phyloP scores from a whole-genome alignment of 208 protist genomes.

The Leishmania turanica region DNA sequence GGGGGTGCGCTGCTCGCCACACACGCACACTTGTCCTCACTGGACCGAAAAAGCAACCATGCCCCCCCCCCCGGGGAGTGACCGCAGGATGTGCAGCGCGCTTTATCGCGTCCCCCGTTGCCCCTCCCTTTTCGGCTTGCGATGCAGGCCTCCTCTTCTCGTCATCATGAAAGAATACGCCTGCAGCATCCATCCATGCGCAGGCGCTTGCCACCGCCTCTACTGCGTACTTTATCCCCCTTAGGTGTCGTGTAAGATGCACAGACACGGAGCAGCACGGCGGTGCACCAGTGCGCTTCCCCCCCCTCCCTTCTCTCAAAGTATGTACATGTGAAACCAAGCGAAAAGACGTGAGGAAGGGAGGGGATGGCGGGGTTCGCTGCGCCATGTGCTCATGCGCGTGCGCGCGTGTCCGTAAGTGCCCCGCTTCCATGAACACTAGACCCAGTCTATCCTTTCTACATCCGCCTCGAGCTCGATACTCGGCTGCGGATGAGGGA shows the following conservation, averaged over 20 bases:
- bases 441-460: neutral
- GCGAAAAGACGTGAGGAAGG: neutral
- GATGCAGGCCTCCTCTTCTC: neutral
- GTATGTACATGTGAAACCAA: neutral
- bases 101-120: neutral
- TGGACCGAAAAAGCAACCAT: neutral
- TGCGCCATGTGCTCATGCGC: neutral
- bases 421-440: neutral
- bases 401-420: neutral
- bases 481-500: neutral
- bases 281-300: neutral
- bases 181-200: neutral
- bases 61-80: neutral
- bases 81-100: neutral
- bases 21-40: neutral
- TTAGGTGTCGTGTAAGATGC: neutral
- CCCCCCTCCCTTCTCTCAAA: neutral
- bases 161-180: neutral
- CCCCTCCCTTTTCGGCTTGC: neutral
- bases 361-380: neutral
- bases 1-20: neutral
- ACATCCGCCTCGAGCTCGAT: neutral
- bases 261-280: neutral
- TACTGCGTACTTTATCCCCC: neutral
- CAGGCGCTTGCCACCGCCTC: neutral